Base-by-base conservation (phyloP, 2,329 filamentous ascomycete species). In the Pyricularia sp. region DNA sequence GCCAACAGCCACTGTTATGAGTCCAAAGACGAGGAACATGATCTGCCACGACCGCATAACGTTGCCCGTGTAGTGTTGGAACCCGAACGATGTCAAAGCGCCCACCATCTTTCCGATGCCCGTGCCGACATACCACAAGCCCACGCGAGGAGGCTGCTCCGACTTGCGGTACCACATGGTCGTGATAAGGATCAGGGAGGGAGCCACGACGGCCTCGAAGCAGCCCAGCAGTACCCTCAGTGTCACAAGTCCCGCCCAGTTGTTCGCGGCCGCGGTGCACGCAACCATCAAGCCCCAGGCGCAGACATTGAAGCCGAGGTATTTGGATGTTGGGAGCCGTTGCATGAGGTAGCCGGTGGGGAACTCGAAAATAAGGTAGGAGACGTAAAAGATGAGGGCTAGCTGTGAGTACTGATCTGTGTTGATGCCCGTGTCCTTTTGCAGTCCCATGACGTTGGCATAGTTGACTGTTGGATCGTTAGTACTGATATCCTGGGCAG, bases 241-340 rank as follows among this genome's bases (percentile, higher is more conserved):
- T 10, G 73, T 70, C 28, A 76, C 73, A 25, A 78, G 58, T 3
- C 71, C 67, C 3, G 74, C 68, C 68, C 76, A 77, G 65, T 71
- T 76, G 36, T 73, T 73, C 25, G 73, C 72, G 25, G 75, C 76
- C 7, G 74, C 76, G 14, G 73, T 76, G 25, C 69, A 72, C 65
- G 76, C 76, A 23, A 76, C 73, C 28, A 76, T 70, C 2, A 68
- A 63, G 4, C 75, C 75, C 76, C 76, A 77, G 58, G 76, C 33
- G 3, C 76, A 68, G 63, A 74, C 71, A 3, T 71, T 72, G 50
- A 65, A 69, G 25, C 69, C 73, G 64, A 79, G 72, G 28, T 75
- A 73, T 65, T 77, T 79, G 25, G 77, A 78, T 17, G 80, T 73
- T 9, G 78, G 78, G 55, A 79, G 74, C n/a, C 72, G 72, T 69